Evolutionary conservation across 116 monocot genomes (phyloP).

Genomic region (Papilionanthe hybrid): DNA sequence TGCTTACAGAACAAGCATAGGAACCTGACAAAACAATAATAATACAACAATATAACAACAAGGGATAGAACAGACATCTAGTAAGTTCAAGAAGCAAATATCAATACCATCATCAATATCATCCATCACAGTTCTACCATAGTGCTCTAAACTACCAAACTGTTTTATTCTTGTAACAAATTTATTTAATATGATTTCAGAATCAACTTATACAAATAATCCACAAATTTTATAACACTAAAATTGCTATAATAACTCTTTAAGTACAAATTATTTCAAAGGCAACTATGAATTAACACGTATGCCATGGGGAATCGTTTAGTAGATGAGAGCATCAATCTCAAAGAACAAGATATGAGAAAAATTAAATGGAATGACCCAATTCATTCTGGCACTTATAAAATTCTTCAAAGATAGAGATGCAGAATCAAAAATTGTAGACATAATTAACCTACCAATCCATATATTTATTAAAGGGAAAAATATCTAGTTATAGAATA

Average conservation of each 20-base stretch:
- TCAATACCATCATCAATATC: not conserved
- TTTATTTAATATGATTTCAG: not conserved
- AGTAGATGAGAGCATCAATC: not conserved
- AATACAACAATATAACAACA: not conserved
- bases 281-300: not conserved
- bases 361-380: not conserved
- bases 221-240: not conserved
- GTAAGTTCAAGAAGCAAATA: not conserved
- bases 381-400: not conserved
- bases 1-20: not conserved
- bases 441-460: not conserved
- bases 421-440: not conserved
- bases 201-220: not conserved
- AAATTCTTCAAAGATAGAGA: not conserved
- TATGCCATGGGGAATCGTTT: not conserved
- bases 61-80: not conserved
- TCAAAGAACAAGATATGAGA: not conserved
- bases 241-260: not conserved
- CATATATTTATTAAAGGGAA: not conserved
- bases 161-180: not conserved
- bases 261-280: not conserved
- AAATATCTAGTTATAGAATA: not conserved
- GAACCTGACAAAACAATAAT: not conserved
- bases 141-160: not conserved
- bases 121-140: not conserved